phyloP scores from a whole-genome alignment of 345 rosid species.

The Leavenworthia alabamica region DNA sequence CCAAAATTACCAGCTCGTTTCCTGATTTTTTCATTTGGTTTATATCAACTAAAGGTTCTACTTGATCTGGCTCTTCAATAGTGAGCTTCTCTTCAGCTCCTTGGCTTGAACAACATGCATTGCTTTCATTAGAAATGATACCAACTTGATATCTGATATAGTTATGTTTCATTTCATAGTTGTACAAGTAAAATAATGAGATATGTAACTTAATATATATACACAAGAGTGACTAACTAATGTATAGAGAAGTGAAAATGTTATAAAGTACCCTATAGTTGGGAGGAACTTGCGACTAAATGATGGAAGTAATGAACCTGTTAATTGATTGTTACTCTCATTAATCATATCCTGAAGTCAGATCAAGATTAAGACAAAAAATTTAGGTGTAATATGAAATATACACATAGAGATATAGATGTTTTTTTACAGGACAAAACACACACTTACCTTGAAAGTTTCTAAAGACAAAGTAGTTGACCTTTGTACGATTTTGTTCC shows the following conservation, averaged over 20 bases:
- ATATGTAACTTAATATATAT: not conserved
- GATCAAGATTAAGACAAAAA: not conserved
- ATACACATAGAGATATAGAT: not conserved
- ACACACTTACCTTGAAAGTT: no score
- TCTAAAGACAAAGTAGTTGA: constrained; percentile 42
- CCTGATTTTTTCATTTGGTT: not conserved
- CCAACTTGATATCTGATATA: constrained; percentile 25
- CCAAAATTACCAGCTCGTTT: not conserved
- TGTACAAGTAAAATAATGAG: constrained; percentile 22
- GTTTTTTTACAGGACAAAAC: no score
- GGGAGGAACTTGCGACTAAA: constrained; percentile 5
- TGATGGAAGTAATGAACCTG: not conserved
- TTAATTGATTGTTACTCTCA: constrained; percentile 1
- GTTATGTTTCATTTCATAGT: not conserved
- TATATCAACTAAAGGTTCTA: not conserved
- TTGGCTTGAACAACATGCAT: not conserved
- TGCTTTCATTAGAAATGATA: not conserved
- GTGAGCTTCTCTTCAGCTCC: constrained; percentile 1
- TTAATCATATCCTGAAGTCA: constrained; percentile 18
- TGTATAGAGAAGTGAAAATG: constrained; percentile 27
- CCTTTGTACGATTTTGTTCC: constrained; percentile 29
- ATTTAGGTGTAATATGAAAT: not conserved
- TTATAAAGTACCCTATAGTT: constrained; percentile 10
- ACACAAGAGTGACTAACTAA: no score
- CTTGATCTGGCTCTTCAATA: constrained; percentile 7